Evolutionary conservation across 139 green algal genomes (phyloP), one percentile per base, ranked within the genome.

Genomic region (Haematococcus sp.): DNA sequence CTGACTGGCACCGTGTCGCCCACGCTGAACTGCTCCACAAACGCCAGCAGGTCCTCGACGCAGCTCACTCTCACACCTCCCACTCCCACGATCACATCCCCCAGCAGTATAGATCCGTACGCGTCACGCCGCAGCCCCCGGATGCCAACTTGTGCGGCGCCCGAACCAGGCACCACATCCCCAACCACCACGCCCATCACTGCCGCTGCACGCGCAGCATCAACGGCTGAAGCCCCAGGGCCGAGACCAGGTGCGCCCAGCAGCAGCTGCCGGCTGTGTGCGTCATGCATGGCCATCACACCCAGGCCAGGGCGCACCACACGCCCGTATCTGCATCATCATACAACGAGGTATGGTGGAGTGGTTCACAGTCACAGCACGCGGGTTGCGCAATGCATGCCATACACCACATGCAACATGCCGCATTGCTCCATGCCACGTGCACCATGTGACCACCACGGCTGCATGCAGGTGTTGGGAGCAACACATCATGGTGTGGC

Each of bases 11-110:
- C 61, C 32, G 22, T 28, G 32, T 68, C 61, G 4, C 87, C 80
- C 30, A 84, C 63, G 22, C 81, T 72, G 60, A 85, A 85, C 25
- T 83, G 75, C 59, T 94, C 89, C 54, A 94, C 81, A 1, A 63
- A 72, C 34, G 75, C 78, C 52, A 91, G 84, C 34, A 94, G 73
- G 46, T 92, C 86, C 1, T 82, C 79, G 52, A 90, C 78, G 17
- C 66, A 63, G 31, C 73, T 77, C 35, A 94, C 79, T 1, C 63
- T 52, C 56, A 77, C 70, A 30, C 84, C 84, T 25, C 88, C 82
- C 23, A 93, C 70, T 25, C 73, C 79, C 23, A 75, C 72, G 60
- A 80, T 76, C 4, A 75, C 73, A 23, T 75, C 64, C 0, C 70
- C 40, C n/a, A 85, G 58, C 17, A 30, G 74, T 0, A 85, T 68